These are phyloP conservation scores for Termitomyces sp. DNA, from an alignment of 768 basidiomycete genomes.

Conservation along the genomic window DNA sequence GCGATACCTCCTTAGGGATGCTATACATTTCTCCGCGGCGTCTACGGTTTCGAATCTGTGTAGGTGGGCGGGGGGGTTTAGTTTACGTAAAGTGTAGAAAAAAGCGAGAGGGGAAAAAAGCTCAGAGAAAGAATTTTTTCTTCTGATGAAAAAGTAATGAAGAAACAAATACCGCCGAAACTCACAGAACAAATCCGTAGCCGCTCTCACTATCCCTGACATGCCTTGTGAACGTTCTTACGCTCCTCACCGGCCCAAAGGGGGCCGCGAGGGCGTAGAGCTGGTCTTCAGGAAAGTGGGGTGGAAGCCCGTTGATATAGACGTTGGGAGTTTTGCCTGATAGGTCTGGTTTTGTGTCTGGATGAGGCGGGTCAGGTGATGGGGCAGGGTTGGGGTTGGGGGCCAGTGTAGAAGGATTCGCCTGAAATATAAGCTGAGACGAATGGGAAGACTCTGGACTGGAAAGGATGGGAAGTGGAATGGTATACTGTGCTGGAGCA, in stretches of 20 bases:
- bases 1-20: constrained; percentile 59
- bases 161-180: neutral
- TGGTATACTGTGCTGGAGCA: constrained; percentile 25
- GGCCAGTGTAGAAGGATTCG: no score
- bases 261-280: constrained; percentile 64
- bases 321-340: constrained; percentile 64
- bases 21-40: constrained; percentile 70
- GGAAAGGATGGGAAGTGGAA: constrained; percentile 26
- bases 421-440: no score
- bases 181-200: constrained; percentile 72
- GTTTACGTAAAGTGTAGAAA: neutral
- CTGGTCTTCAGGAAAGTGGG: constrained; percentile 77
- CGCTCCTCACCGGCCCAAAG: constrained; percentile 73
- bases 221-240: constrained; percentile 79
- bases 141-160: neutral
- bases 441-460: neutral
- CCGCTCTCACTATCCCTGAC: constrained; percentile 69
- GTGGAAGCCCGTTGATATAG: constrained; percentile 84
- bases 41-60: constrained; percentile 61
- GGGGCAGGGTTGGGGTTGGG: no score
- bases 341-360: constrained; percentile 1
- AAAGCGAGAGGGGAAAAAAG: neutral
- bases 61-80: neutral
- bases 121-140: neutral
- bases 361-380: neutral